A percentile compares a stretch with the other conserved stretches of the same genome.
These are phyloP conservation scores for Adansonia rubrostipa DNA, from an alignment of 441 rosid species.

Conservation along the genomic window DNA sequence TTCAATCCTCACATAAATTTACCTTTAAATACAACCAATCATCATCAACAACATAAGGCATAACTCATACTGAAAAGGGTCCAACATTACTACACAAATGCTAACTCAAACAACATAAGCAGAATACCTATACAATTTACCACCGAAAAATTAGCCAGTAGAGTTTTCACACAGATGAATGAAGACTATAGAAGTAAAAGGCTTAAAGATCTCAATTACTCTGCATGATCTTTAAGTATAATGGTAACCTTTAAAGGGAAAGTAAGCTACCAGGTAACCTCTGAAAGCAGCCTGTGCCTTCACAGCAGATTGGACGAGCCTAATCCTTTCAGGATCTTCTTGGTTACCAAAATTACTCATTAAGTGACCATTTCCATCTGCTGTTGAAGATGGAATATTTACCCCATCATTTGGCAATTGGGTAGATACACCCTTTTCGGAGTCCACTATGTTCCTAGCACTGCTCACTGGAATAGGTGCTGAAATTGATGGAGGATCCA, in stretches of 20 bases:
- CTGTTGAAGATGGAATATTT: conserved; percentile 29
- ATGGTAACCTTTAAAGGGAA: conserved; percentile 2
- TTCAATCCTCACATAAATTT: background rate
- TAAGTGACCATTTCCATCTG: conserved; percentile 25
- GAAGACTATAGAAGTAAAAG: background rate
- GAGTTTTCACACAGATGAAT: conserved; percentile 1
- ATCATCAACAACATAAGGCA: background rate
- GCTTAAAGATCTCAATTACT: background rate
- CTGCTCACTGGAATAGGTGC: conserved; percentile 37
- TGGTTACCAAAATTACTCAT: conserved; percentile 34
- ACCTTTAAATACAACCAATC: background rate
- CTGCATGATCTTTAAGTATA: background rate
- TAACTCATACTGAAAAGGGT: background rate
- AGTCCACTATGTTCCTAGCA: conserved; percentile 37
- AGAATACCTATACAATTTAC: background rate
- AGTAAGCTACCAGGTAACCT: conserved; percentile 71
- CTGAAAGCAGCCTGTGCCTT: conserved; percentile 76
- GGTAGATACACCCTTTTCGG: conserved; percentile 35
- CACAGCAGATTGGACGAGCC: conserved; percentile 62
- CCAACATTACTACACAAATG: conserved; percentile 2
- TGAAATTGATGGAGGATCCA: conserved; percentile 39
- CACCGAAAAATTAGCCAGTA: background rate
- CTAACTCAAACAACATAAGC: conserved; percentile 10
- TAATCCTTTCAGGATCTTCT: conserved; percentile 49
- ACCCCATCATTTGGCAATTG: conserved; percentile 40